Base-by-base conservation (phyloP, 495 filamentous ascomycete genomes). In the Hypoxylon fuscum region DNA sequence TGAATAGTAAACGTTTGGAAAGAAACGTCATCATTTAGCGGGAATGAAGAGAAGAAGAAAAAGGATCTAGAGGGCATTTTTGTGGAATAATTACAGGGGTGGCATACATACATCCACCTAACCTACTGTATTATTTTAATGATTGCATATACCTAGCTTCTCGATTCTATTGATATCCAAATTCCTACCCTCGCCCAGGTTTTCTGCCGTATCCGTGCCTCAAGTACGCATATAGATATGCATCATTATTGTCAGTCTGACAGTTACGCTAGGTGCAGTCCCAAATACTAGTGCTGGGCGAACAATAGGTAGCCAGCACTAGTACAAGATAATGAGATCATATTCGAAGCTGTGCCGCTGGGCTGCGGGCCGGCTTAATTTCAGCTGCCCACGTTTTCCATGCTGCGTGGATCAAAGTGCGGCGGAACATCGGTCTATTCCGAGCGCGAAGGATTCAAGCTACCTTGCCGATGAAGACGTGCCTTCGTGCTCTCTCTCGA, bases 1-100 rank as follows among this genome's bases (percentile, higher is more conserved):
- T 31, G 17, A 32, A 48, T 41, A 66, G 46, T 58, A 29, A 17
- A 42, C 44, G 17, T 43, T 40, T 42, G 11, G 6, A 54, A n/a
- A n/a, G n/a, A n/a, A n/a, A n/a, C n/a, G n/a, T 54, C 49, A 59
- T 55, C 11, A 44, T 38, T 15, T 14, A 49, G 61, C 61, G n/a
- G 61, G 41, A 20, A 20, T 22, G 38, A 41, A 51, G 50, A 40
- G 15, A 38, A 38, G n/a, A 5, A 12, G 10, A 14, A 21, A 38
- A 2, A 14, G 10, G 38, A 43, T 25, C 21, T 43, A 12, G 40
- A 43, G 40, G 17, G 40, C 40, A 22, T 43, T 20, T 43, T 1
- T 9, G 40, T 9, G 40, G 18, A 25, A 25, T 22, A 10, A 9
- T 43, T 12, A 7, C 7, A 22, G 37, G 23, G 45, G 18, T 60